Evolutionary conservation across 2,329 filamentous ascomycete genomes (phyloP), one percentile per base, ranked within the genome.

Genomic region (Colletotrichum limetticola): DNA sequence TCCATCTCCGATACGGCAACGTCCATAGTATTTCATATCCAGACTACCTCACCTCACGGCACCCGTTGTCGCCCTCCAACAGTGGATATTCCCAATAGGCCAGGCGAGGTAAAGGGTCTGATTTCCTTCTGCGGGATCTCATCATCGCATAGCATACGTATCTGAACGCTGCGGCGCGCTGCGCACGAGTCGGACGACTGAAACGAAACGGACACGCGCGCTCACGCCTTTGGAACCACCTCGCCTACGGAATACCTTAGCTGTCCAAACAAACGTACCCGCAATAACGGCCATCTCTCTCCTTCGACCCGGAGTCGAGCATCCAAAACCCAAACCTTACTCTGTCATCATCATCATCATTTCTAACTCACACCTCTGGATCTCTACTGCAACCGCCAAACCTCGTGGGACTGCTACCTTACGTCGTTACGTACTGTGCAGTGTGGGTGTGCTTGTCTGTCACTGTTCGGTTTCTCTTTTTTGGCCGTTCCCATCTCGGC

Each of bases 101-200:
- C 19, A 30, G 2, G 4, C 16, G n/a, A 9, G 28, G 59, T 12
- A 52, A 62, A 32, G 19, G 1, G 28, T 28, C 49, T 6, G 22
- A 12, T 52, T 22, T n/a, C 28, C 37, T 22, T 30, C 52, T n/a
- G 37, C 37, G 16, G 37, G 16, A 16, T 42, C 14, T 1, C 52
- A 22, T 55, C 52, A 22, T 26, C 46, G 9, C 46, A 49, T 49
- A 2, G 19, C 42, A 49, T 9, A 49, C 42, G 7, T n/a, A n/a
- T 49, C 16, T n/a, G 42, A n/a, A 46, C 46, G n/a, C 30, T 63
- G 61, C n/a, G n/a, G 61, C 46, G 30, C 46, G 42, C 19, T n/a
- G 42, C 42, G 46, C 61, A 63, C 46, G 61, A 63, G 61, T 63
- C 61, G 61, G 46, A 63, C 46, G 61, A 63, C 61, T 63, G 61